phyloP scores from a whole-genome alignment of 139 green algal species.

The Coelastrella sp. region DNA sequence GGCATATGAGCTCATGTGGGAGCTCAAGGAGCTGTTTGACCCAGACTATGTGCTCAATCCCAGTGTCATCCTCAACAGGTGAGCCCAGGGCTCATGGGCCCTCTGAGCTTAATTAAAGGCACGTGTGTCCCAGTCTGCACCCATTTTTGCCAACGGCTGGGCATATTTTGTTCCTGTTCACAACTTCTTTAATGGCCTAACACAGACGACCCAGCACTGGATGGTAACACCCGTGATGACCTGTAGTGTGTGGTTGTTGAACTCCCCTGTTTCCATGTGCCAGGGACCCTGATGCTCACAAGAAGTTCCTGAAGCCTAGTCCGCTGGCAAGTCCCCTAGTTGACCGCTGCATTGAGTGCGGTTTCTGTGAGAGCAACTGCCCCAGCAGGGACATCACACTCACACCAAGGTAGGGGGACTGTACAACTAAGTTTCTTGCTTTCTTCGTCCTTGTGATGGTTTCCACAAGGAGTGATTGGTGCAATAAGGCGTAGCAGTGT shows the following conservation, averaged over 20 bases:
- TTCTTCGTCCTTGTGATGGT: too few relatives aligned
- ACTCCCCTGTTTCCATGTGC: neutral
- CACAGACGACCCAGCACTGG: neutral
- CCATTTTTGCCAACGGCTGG: neutral
- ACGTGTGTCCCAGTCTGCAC: too few relatives aligned
- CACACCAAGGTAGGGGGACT: slow-evolving; percentile 76
- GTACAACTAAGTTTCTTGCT: too few relatives aligned
- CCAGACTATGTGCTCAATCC: slow-evolving; percentile 94
- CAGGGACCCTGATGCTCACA: slow-evolving; percentile 83
- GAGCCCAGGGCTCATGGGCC: neutral
- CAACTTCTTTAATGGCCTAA: neutral
- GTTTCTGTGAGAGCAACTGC: slow-evolving; percentile 99
- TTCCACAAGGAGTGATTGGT: too few relatives aligned
- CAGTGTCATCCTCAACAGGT: slow-evolving; percentile 83
- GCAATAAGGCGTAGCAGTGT: too few relatives aligned
- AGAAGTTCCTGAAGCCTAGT: slow-evolving; percentile 93
- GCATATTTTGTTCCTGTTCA: neutral
- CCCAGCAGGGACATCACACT: slow-evolving; percentile 92
- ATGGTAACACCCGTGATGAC: neutral
- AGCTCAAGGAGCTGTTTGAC: slow-evolving; percentile 98
- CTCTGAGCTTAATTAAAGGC: neutral
- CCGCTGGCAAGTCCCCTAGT: slow-evolving; percentile 83
- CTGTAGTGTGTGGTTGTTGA: neutral
- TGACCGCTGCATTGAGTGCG: slow-evolving; percentile 96
- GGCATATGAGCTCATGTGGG: slow-evolving; percentile 97